Percentiles rank a stretch among this genome's conserved stretches.
These are phyloP conservation scores for Bromus sterilis DNA, from an alignment of 176 grass and related monocot species.

Conservation along the genomic window DNA sequence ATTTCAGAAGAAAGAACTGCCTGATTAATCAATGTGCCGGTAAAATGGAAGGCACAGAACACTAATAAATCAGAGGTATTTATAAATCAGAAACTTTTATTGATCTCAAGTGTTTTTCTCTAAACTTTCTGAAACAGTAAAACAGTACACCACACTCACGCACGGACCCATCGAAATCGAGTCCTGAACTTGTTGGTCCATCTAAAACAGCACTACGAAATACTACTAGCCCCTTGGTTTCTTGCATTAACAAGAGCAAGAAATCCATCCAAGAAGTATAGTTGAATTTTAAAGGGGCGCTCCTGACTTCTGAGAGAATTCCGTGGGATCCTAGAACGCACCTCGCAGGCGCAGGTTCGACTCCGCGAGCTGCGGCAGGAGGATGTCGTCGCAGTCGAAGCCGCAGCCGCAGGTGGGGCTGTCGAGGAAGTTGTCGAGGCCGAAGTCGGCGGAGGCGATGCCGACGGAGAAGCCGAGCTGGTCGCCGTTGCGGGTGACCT, in stretches of 20 bases:
- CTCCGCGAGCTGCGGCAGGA: neutral
- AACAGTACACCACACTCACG: neutral
- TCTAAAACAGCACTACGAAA: slow-evolving; percentile 19
- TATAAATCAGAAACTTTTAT: neutral
- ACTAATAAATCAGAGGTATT: neutral
- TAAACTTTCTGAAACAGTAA: slow-evolving; percentile 32
- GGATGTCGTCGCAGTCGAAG: slow-evolving; percentile 51
- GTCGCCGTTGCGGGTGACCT: slow-evolving; percentile 58
- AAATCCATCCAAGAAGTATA: neutral
- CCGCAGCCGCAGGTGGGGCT: slow-evolving; percentile 83
- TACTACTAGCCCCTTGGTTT: neutral
- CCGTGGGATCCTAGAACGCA: slow-evolving; percentile 35
- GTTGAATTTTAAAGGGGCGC: neutral
- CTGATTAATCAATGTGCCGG: neutral
- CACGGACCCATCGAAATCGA: neutral
- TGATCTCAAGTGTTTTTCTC: slow-evolving; percentile 1
- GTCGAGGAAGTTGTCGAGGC: slow-evolving; percentile 69
- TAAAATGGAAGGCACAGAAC: neutral
- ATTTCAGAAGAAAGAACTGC: neutral
- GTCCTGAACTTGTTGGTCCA: slow-evolving; percentile 16
- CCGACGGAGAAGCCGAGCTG: slow-evolving; percentile 83
- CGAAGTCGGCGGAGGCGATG: slow-evolving; percentile 82
- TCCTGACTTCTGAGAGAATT: neutral
- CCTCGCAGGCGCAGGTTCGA: slow-evolving; percentile 32
- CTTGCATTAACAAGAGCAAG: slow-evolving; percentile 8